Evolutionary conservation across 1,284 basidiomycete genomes (phyloP).

Genomic region (Jaminaea rosea): DNA sequence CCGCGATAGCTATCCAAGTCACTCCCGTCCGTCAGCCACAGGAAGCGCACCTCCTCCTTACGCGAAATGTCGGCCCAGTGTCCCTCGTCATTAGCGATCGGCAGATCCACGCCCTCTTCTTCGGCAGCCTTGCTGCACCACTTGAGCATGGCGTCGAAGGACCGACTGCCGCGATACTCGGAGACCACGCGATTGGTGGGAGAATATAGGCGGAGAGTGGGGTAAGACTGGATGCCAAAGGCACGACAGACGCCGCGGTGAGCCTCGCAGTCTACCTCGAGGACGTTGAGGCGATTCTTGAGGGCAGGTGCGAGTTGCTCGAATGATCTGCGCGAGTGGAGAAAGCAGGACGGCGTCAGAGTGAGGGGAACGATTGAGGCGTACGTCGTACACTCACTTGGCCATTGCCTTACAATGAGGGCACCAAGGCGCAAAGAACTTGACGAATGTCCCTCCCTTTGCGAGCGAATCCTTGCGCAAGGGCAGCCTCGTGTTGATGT

Average conservation of each 20-base stretch:
- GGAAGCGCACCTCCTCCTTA: constrained; percentile 27
- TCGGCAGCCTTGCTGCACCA: constrained; percentile 14
- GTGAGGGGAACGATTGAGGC: no score
- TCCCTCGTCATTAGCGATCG: not conserved
- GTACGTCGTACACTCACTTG: no score
- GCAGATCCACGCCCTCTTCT: not conserved
- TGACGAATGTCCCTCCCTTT: not conserved
- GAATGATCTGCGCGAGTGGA: no score
- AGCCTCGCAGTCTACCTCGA: constrained; percentile 41
- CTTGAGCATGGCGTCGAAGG: constrained; percentile 30
- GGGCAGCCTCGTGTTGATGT: not conserved
- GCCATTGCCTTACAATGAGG: constrained; percentile 45
- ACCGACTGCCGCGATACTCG: constrained; percentile 30
- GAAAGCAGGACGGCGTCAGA: no score
- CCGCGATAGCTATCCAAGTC: not conserved
- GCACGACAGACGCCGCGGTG: constrained; percentile 21
- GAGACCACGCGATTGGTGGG: constrained; percentile 4
- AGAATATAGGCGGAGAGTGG: constrained; percentile 22
- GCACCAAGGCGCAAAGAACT: constrained; percentile 43
- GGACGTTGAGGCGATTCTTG: constrained; percentile 32
- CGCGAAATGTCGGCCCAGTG: not conserved
- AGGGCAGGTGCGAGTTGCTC: constrained; percentile 23
- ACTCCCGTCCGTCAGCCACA: constrained; percentile 1
- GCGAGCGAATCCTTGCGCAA: not conserved
- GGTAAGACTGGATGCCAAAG: constrained; percentile 28